phyloP scores from a whole-genome alignment of 2,329 filamentous ascomycete species.

The Paradendryphiella salina region DNA sequence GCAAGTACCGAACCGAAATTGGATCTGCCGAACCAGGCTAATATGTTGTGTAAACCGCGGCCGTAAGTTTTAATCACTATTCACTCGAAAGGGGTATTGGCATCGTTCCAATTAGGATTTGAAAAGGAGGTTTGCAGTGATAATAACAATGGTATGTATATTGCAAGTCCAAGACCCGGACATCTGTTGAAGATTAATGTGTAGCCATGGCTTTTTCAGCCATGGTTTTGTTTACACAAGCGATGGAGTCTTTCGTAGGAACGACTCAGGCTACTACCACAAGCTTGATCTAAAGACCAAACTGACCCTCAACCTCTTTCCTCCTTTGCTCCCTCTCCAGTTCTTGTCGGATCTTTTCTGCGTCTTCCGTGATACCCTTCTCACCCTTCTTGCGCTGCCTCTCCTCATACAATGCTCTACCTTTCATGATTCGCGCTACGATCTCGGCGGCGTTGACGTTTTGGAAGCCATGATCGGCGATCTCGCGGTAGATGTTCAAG shows the following conservation, averaged over 20 bases:
- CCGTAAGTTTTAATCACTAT: constrained; percentile 27
- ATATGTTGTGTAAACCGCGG: constrained; percentile 3
- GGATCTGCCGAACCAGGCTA: neutral
- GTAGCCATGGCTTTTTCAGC: too few relatives aligned
- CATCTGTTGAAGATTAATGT: neutral
- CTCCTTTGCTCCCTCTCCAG: constrained; percentile 42
- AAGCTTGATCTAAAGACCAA: constrained; percentile 28
- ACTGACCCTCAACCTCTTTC: constrained; percentile 49
- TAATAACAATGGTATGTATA: too few relatives aligned
- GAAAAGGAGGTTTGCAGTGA: too few relatives aligned
- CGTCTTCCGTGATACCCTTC: constrained; percentile 75
- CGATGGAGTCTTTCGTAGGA: too few relatives aligned
- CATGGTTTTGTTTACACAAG: too few relatives aligned
- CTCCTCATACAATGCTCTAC: constrained; percentile 85
- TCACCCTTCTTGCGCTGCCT: constrained; percentile 86
- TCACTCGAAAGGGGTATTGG: constrained; percentile 29
- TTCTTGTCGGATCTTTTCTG: constrained; percentile 45
- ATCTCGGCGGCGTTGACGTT: constrained; percentile 92
- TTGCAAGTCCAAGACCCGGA: neutral
- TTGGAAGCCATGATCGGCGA: constrained; percentile 75
- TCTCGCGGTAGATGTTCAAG: constrained; percentile 82
- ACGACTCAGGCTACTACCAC: too few relatives aligned
- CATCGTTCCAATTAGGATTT: too few relatives aligned
- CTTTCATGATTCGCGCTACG: constrained; percentile 85
- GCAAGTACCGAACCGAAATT: constrained; percentile 22